These are phyloP conservation scores for Fusarium falciforme DNA, from an alignment of 2,329 filamentous ascomycete species.

Conservation along the genomic window DNA sequence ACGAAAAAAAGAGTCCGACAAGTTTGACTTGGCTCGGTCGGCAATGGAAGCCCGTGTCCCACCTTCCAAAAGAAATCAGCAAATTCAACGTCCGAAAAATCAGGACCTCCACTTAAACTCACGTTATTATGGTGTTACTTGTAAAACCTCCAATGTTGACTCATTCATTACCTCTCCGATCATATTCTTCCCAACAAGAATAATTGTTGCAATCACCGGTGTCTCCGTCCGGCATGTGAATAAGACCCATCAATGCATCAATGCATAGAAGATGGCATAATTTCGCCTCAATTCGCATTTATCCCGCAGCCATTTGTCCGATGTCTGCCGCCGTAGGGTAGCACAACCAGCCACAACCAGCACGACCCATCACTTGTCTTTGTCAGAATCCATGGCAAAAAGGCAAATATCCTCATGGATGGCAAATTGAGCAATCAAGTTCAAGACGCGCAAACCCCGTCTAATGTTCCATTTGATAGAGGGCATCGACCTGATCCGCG, in stretches of 20 bases:
- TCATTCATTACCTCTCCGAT: neutral
- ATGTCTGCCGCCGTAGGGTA: neutral
- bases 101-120: neutral
- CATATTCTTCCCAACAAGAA: neutral
- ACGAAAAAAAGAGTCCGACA: neutral
- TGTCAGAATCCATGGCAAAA: neutral
- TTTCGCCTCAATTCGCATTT: neutral
- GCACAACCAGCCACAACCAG: neutral
- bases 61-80: neutral
- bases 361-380: neutral
- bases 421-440: neutral
- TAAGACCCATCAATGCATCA: neutral
- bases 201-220: neutral
- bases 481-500: neutral
- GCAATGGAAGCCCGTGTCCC: neutral
- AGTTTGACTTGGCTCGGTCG: neutral
- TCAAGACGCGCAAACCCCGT: neutral
- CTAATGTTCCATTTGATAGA: neutral
- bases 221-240: neutral
- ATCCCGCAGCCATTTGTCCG: neutral
- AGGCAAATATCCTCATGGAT: neutral
- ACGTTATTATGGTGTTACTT: neutral
- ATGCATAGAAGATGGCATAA: neutral
- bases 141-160: neutral
- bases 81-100: neutral